Conservation (phyloP, 495 filamentous ascomycete genomes). For the Penicillium antarcticum region DNA sequence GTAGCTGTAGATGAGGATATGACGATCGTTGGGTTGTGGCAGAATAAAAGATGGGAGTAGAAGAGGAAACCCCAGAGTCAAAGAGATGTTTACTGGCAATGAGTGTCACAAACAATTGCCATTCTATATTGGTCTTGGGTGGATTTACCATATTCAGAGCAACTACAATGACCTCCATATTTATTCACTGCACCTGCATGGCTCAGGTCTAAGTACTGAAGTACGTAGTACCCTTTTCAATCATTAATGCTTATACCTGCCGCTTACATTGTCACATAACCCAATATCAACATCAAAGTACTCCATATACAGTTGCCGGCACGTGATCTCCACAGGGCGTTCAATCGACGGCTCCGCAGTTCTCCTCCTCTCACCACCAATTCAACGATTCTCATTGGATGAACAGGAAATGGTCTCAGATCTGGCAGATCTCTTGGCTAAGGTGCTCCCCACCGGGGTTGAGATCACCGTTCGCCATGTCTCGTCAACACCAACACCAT, state of each 20-base stretch:
- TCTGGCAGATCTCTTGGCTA: conserved; percentile 55
- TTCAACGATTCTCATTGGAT: conserved; percentile 27
- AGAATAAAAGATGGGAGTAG: too few relatives aligned
- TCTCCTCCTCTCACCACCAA: conserved; percentile 13
- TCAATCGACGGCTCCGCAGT: conserved; percentile 8
- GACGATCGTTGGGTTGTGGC: too few relatives aligned
- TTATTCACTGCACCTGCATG: background rate
- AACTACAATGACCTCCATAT: background rate
- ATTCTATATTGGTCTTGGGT: too few relatives aligned
- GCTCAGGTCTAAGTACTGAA: background rate
- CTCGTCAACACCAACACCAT: conserved; percentile 75
- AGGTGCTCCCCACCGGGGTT: conserved; percentile 65
- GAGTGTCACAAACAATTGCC: too few relatives aligned
- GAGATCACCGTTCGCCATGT: conserved; percentile 79
- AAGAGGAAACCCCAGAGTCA: too few relatives aligned
- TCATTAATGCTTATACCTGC: background rate
- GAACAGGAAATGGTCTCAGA: conserved; percentile 26
- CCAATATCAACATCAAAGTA: background rate
- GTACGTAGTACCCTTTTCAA: background rate
- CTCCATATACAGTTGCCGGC: conserved; percentile 1
- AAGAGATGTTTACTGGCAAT: too few relatives aligned
- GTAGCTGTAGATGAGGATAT: too few relatives aligned
- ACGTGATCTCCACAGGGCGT: conserved; percentile 18
- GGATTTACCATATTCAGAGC: too few relatives aligned
- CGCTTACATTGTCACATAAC: background rate